Evolutionary conservation across 495 filamentous ascomycete genomes (phyloP).

Genomic region (Hypoxylon fuscum): DNA sequence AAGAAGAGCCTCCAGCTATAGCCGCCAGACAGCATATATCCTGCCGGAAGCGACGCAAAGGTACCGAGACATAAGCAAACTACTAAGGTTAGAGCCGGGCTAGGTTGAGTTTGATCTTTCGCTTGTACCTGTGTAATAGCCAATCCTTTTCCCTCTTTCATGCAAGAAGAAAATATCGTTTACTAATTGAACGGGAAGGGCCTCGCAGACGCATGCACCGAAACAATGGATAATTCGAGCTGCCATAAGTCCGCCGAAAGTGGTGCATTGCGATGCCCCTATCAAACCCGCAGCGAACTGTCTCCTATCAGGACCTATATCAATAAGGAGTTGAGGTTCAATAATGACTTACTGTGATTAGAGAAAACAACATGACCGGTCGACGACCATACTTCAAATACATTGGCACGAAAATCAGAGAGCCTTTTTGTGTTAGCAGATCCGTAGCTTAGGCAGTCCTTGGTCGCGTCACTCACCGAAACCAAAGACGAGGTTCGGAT

Average conservation of each 20-base stretch:
- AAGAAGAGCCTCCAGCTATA: constrained; percentile 72
- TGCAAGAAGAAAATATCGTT: constrained; percentile 75
- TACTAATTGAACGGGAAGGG: constrained; percentile 69
- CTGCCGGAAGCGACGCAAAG: constrained; percentile 66
- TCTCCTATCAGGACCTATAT: constrained; percentile 5
- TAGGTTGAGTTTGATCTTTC: not conserved
- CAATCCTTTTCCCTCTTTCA: constrained; percentile 66
- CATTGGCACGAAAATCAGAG: constrained; percentile 65
- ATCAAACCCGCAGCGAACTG: constrained; percentile 67
- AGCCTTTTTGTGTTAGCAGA: constrained; percentile 48
- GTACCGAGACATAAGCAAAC: constrained; percentile 69
- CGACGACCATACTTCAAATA: constrained; percentile 69
- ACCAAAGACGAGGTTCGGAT: constrained; percentile 71
- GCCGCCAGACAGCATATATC: constrained; percentile 70
- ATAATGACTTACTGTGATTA: constrained; percentile 52
- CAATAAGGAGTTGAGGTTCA: not conserved
- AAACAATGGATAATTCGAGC: constrained; percentile 65
- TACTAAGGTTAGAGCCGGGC: constrained; percentile 29
- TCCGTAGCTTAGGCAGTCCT: not conserved
- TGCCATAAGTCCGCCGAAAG: constrained; percentile 63
- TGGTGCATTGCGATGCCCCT: constrained; percentile 61
- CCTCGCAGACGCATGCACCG: constrained; percentile 66
- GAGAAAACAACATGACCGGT: constrained; percentile 66
- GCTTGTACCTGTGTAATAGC: constrained; percentile 63
- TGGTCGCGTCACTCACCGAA: constrained; percentile 51